A percentile compares a stretch with the other conserved stretches of the same genome.
These are phyloP conservation scores for Trypanosoma conorhini DNA, from an alignment of 208 protist genomes.

Conservation along the genomic window DNA sequence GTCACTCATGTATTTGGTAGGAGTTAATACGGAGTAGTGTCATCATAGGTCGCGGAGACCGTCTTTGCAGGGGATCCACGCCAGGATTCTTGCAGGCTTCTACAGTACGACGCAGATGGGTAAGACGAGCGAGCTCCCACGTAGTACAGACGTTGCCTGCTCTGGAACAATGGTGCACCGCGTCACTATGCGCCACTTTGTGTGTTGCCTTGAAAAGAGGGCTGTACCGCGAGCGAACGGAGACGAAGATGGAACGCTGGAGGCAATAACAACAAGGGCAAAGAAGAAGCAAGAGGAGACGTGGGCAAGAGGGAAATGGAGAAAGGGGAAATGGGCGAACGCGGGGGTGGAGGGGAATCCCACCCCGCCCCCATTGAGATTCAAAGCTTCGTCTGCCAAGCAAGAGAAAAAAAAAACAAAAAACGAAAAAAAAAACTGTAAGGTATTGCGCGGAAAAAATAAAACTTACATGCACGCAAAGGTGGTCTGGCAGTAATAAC, in stretches of 20 bases:
- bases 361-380: no score
- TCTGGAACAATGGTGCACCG: neutral
- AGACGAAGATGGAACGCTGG: neutral
- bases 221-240: no score
- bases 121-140: neutral
- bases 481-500: conserved; percentile 5
- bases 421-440: conserved; percentile 12
- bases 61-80: neutral
- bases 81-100: conserved; percentile 17
- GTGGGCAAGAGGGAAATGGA: neutral
- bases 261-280: neutral
- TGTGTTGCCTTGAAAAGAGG: no score
- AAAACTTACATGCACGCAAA: neutral
- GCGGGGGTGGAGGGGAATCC: no score
- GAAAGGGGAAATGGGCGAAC: no score
- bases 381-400: no score
- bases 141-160: conserved; percentile 30
- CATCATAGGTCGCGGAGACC: neutral
- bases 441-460: neutral
- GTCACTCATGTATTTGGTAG: conserved; percentile 1
- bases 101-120: conserved; percentile 20
- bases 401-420: conserved; percentile 16
- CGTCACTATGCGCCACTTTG: neutral
- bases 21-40: conserved; percentile 2
- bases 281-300: neutral